Evolutionary conservation across 768 basidiomycete genomes (phyloP).

Genomic region (Pluteus cervinus): DNA sequence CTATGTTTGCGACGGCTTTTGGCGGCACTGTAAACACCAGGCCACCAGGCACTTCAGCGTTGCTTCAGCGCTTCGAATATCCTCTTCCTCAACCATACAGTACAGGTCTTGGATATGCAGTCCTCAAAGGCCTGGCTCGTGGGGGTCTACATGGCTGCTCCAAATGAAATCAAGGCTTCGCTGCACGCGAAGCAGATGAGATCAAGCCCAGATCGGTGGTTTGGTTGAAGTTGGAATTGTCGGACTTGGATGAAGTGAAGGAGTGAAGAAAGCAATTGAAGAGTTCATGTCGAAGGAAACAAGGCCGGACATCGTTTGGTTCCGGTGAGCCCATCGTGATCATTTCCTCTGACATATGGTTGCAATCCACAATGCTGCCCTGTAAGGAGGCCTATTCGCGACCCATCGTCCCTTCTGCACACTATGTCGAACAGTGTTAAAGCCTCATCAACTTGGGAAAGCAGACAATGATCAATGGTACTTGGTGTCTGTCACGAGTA

Average conservation of each 20-base stretch:
- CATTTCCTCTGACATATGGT: no score
- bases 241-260: conserved; percentile 38
- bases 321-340: neutral
- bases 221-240: conserved; percentile 48
- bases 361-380: conserved; percentile 51
- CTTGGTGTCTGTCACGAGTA: no score
- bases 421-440: no score
- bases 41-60: no score
- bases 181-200: conserved; percentile 35
- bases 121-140: conserved; percentile 43
- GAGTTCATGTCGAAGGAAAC: conserved; percentile 43
- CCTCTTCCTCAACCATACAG: conserved; percentile 7
- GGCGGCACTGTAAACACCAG: no score
- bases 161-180: conserved; percentile 42
- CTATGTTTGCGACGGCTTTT: no score
- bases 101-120: conserved; percentile 37
- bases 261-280: conserved; percentile 41
- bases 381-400: conserved; percentile 25
- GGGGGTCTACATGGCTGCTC: conserved; percentile 52
- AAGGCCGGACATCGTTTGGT: conserved; percentile 47
- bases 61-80: no score
- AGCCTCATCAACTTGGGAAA: no score
- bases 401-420: no score
- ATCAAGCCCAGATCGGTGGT: conserved; percentile 35
- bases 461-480: no score